Evolutionary conservation across 345 rosid genomes (phyloP).

Genomic region (Eutrema yunnanense): DNA sequence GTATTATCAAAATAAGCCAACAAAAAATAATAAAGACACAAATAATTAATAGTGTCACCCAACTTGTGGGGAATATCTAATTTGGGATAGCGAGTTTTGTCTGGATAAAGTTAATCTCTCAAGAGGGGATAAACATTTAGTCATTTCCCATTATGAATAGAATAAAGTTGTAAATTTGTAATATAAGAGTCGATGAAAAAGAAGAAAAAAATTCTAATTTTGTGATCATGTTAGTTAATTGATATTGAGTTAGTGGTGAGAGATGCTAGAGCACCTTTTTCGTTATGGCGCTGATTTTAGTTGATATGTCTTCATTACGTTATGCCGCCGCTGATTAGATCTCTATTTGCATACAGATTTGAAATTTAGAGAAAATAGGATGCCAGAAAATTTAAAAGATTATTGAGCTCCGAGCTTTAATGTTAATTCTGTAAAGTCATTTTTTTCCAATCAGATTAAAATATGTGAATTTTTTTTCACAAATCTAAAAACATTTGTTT

Average conservation of each 20-base stretch:
- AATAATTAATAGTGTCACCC: slow-evolving; percentile 11
- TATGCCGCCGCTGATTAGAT: too few species aligned
- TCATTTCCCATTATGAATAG: not conserved
- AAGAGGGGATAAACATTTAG: not conserved
- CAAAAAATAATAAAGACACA: slow-evolving; percentile 6
- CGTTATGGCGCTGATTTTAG: not conserved
- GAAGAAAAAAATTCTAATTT: not conserved
- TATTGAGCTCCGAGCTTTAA: not conserved
- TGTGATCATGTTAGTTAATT: not conserved
- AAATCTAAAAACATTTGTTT: not conserved
- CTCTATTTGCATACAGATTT: too few species aligned
- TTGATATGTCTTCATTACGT: too few species aligned
- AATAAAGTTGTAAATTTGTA: not conserved
- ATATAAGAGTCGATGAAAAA: not conserved
- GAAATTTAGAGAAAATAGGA: too few species aligned
- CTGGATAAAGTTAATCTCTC: not conserved
- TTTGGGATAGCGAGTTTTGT: not conserved
- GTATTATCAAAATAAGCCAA: slow-evolving; percentile 16
- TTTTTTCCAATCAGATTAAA: not conserved
- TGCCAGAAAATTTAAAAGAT: not conserved
- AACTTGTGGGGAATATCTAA: slow-evolving; percentile 22
- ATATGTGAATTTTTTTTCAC: not conserved
- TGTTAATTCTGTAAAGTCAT: not conserved
- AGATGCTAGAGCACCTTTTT: not conserved
- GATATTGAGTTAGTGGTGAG: not conserved